Evolutionary conservation across 495 filamentous ascomycete genomes (phyloP).

Genomic region (Penicillium cosmopolitanum): DNA sequence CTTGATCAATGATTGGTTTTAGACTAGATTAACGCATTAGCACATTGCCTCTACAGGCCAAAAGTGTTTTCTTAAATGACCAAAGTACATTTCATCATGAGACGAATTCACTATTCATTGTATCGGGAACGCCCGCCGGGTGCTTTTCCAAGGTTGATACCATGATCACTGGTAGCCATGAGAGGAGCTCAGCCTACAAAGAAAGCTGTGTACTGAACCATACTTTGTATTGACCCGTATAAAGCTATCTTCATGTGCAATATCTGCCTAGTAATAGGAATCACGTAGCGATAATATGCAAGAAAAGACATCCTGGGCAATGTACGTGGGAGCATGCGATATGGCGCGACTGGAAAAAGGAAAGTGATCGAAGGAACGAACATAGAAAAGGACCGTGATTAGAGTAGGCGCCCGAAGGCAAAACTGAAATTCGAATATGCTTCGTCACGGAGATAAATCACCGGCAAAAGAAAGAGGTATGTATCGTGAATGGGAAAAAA

Average conservation of each 20-base stretch:
- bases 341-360: background rate
- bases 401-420: slow-evolving; percentile 13
- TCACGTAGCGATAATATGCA: slow-evolving; percentile 24
- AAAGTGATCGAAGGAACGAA: background rate
- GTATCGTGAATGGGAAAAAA: slow-evolving; percentile 21
- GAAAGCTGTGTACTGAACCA: background rate
- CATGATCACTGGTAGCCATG: background rate
- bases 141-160: background rate
- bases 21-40: background rate
- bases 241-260: slow-evolving; percentile 26
- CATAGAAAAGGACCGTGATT: slow-evolving; percentile 20
- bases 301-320: slow-evolving; percentile 15
- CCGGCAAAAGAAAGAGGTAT: slow-evolving; percentile 23
- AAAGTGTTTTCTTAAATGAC: no score
- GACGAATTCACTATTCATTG: no score
- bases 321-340: slow-evolving; percentile 13
- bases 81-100: no score
- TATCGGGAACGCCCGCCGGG: no score
- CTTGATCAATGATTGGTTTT: slow-evolving; percentile 61
- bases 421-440: slow-evolving; percentile 11
- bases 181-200: background rate
- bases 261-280: slow-evolving; percentile 20
- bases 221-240: slow-evolving; percentile 12
- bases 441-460: slow-evolving; percentile 8
- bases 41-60: background rate